Percentiles rank a stretch among this genome's conserved stretches.
phyloP scores from a whole-genome alignment of 2,329 filamentous ascomycete species.

The Aureobasidium uvarum region DNA sequence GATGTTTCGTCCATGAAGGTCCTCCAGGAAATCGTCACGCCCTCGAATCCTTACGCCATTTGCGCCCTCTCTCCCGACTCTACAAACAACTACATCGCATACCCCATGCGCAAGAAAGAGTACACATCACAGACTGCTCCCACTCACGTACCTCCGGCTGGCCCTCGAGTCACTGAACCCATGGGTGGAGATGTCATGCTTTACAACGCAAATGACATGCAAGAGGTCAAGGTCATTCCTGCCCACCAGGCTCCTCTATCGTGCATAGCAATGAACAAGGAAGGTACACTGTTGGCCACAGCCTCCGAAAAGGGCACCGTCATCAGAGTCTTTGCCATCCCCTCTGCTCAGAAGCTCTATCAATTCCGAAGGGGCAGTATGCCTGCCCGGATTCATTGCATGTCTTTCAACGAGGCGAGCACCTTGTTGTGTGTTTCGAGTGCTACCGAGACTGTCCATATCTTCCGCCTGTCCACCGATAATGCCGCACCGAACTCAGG shows the following conservation, averaged over 20 bases:
- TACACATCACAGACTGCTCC: slow-evolving; percentile 39
- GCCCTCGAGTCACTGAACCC: slow-evolving; percentile 69
- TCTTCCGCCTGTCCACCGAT: slow-evolving; percentile 71
- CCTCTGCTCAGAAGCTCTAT: slow-evolving; percentile 86
- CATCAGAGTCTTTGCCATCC: slow-evolving; percentile 91
- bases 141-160: slow-evolving; percentile 78
- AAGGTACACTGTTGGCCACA: slow-evolving; percentile 87
- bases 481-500: slow-evolving; percentile 3
- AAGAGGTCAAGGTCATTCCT: slow-evolving; percentile 93
- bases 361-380: slow-evolving; percentile 96
- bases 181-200: slow-evolving; percentile 91
- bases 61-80: slow-evolving; percentile 92
- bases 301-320: slow-evolving; percentile 98
- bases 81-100: slow-evolving; percentile 93
- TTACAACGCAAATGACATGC: slow-evolving; percentile 83
- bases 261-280: slow-evolving; percentile 86
- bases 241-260: slow-evolving; percentile 90
- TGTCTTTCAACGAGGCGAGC: slow-evolving; percentile 96
- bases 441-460: slow-evolving; percentile 92
- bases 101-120: slow-evolving; percentile 73
- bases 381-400: slow-evolving; percentile 93
- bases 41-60: slow-evolving; percentile 76
- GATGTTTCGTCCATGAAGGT: slow-evolving; percentile 99
- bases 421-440: slow-evolving; percentile 94
- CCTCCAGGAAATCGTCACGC: slow-evolving; percentile 87